Conservation (phyloP, 2,329 filamentous ascomycete genomes). For the Hymenoscyphus scutula region DNA sequence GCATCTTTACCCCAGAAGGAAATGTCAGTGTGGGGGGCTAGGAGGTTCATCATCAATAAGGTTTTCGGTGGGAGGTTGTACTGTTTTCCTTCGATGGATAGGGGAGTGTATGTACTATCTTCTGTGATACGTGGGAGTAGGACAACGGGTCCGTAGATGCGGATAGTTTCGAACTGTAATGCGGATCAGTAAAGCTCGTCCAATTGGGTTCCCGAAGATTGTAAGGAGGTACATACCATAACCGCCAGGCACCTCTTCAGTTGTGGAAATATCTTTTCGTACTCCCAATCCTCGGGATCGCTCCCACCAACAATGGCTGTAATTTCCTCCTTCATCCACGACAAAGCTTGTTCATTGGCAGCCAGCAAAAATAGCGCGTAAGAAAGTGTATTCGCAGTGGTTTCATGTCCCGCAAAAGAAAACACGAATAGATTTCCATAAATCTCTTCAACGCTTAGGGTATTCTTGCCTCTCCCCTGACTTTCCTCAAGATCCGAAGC, state of each 20-base stretch:
- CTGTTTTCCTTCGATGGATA: constrained; percentile 13
- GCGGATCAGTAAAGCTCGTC: not conserved
- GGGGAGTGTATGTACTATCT: constrained; percentile 13
- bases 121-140: constrained; percentile 49
- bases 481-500: constrained; percentile 22
- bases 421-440: constrained; percentile 36
- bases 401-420: constrained; percentile 36
- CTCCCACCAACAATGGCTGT: constrained; percentile 27
- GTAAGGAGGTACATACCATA: constrained; percentile 30
- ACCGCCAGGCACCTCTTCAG: constrained; percentile 43
- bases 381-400: constrained; percentile 32
- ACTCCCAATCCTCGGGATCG: constrained; percentile 36
- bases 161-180: constrained; percentile 45
- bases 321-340: constrained; percentile 28
- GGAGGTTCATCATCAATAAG: constrained; percentile 37
- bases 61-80: constrained; percentile 29
- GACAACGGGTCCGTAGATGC: constrained; percentile 51
- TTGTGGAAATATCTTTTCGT: constrained; percentile 39
- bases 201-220: no score
- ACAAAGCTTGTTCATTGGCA: constrained; percentile 20
- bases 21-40: constrained; percentile 9
- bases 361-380: constrained; percentile 32
- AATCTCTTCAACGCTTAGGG: constrained; percentile 38
- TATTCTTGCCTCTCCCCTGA: constrained; percentile 22
- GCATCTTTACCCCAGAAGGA: constrained; percentile 16